Percentiles rank a stretch among this genome's conserved stretches.
These are phyloP conservation scores for Lepidium didymum DNA, from an alignment of 345 rosid species.

Conservation along the genomic window DNA sequence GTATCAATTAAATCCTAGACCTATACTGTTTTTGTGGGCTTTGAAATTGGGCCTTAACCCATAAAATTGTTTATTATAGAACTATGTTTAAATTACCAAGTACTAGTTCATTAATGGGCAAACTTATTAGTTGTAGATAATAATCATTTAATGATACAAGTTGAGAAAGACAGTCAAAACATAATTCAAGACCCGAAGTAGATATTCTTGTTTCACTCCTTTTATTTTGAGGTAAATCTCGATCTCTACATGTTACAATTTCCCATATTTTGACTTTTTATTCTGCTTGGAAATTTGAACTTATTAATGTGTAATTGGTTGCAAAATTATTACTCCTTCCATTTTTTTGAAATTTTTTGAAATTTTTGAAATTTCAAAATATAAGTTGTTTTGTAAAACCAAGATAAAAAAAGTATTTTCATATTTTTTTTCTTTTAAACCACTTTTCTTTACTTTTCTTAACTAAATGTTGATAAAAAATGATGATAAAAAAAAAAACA, in stretches of 20 bases:
- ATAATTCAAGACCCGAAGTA: conserved; percentile 16
- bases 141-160: neutral
- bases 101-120: neutral
- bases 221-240: neutral
- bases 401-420: too few relatives aligned
- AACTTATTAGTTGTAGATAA: neutral
- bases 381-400: too few relatives aligned
- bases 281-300: too few relatives aligned
- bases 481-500: too few relatives aligned
- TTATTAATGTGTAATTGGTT: too few relatives aligned
- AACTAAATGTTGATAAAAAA: too few relatives aligned
- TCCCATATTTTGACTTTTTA: neutral
- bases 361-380: too few relatives aligned
- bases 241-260: neutral
- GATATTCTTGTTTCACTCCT: conserved; percentile 12
- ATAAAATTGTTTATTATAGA: neutral
- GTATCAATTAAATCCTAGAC: too few relatives aligned
- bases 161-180: neutral
- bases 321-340: too few relatives aligned
- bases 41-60: neutral
- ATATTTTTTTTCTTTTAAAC: too few relatives aligned
- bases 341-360: too few relatives aligned
- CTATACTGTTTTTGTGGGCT: neutral
- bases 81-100: neutral
- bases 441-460: too few relatives aligned